These are phyloP conservation scores for Plasmodium knowlesi DNA, from an alignment of 169 alveolate genomes.

Conservation along the genomic window DNA sequence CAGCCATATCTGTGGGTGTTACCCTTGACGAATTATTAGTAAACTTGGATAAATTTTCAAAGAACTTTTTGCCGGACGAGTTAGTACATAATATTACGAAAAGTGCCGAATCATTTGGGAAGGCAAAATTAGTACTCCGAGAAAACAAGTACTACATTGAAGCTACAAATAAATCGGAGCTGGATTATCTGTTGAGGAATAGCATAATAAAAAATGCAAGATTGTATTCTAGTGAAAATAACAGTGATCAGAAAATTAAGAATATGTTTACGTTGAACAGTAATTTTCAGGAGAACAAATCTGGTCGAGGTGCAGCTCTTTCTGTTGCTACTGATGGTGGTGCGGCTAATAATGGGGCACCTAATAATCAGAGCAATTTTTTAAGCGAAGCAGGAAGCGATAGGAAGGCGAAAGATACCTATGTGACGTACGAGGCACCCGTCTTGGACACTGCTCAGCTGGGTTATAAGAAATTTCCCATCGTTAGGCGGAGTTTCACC, in stretches of 20 bases:
- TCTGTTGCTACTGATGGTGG: too few species aligned
- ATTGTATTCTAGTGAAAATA: conserved; percentile 78
- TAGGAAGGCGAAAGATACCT: conserved; percentile 47
- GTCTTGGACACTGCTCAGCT: conserved; percentile 80
- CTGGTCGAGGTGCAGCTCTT: conserved; percentile 1
- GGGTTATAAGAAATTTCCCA: conserved; percentile 46
- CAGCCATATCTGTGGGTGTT: conserved; percentile 97
- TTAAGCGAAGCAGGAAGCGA: conserved; percentile 12
- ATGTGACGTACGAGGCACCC: conserved; percentile 77
- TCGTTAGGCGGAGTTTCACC: neutral
- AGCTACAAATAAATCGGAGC: conserved; percentile 88
- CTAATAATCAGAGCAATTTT: conserved; percentile 11
- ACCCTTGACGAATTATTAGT: conserved; percentile 93
- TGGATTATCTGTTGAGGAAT: conserved; percentile 88
- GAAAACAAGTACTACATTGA: conserved; percentile 95
- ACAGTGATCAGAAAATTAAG: conserved; percentile 49
- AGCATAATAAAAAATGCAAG: conserved; percentile 88
- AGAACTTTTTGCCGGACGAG: conserved; percentile 90
- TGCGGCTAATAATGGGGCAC: conserved; percentile 48
- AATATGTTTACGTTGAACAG: conserved; percentile 69
- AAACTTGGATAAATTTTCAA: conserved; percentile 92
- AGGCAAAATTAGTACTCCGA: conserved; percentile 93
- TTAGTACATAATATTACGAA: conserved; percentile 87
- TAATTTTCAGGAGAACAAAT: conserved; percentile 33
- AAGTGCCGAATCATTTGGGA: conserved; percentile 92